Evolutionary conservation across 441 rosid species (phyloP).

Genomic region (Sinapis alba): DNA sequence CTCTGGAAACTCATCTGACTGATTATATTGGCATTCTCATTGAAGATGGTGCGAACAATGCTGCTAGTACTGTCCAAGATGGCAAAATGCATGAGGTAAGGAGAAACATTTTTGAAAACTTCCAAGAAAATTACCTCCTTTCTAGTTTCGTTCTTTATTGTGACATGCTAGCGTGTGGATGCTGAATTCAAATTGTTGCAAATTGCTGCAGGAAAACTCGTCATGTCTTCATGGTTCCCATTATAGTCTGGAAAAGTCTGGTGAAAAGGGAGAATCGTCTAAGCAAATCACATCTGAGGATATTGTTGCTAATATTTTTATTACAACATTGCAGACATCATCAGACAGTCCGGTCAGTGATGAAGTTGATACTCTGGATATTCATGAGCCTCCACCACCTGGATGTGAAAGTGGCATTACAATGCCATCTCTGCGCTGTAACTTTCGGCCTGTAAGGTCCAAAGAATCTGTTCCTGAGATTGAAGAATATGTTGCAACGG

Average conservation of each 20-base stretch:
- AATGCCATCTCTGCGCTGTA: constrained; percentile 44
- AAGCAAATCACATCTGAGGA: constrained; percentile 42
- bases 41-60: constrained; percentile 52
- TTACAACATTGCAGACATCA: constrained; percentile 52
- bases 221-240: constrained; percentile 30
- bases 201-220: constrained; percentile 49
- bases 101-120: neutral
- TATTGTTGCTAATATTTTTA: constrained; percentile 44
- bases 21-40: constrained; percentile 58
- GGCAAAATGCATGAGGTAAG: constrained; percentile 48
- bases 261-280: constrained; percentile 40
- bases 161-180: constrained; percentile 22
- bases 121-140: constrained; percentile 1
- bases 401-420: constrained; percentile 55
- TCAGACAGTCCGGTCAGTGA: constrained; percentile 38
- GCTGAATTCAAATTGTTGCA: constrained; percentile 20
- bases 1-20: constrained; percentile 50
- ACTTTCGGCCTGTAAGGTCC: constrained; percentile 49
- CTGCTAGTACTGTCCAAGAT: constrained; percentile 40
- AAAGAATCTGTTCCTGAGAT: constrained; percentile 52
- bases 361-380: constrained; percentile 45
- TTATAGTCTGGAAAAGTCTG: constrained; percentile 28
- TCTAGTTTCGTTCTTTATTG: constrained; percentile 13
- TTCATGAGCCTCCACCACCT: constrained; percentile 69
- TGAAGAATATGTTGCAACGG: constrained; percentile 63